These are phyloP conservation scores for Chalara sp. DNA, from an alignment of 2,329 filamentous ascomycete species.

Conservation along the genomic window DNA sequence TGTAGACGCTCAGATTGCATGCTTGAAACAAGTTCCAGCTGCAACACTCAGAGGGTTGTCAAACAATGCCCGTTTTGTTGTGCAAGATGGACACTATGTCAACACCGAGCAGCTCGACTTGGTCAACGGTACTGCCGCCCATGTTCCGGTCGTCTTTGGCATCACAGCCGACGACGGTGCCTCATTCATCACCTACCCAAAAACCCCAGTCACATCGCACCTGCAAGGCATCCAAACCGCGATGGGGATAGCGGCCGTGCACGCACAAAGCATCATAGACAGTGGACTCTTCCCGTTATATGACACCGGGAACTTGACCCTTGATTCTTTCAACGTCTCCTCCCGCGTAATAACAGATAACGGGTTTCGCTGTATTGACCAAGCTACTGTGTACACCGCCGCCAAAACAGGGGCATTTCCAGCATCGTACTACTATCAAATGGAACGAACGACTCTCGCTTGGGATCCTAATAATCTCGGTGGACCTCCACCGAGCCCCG, in stretches of 20 bases:
- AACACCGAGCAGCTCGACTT: slow-evolving; percentile 41
- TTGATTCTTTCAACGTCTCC: slow-evolving; percentile 48
- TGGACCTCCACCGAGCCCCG: slow-evolving; percentile 32
- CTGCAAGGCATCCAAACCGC: slow-evolving; percentile 36
- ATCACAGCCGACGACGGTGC: slow-evolving; percentile 42
- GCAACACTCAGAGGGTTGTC: slow-evolving; percentile 29
- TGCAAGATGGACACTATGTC: slow-evolving; percentile 46
- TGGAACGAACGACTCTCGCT: slow-evolving; percentile 39
- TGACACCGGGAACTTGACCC: slow-evolving; percentile 41
- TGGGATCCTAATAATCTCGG: slow-evolving; percentile 46
- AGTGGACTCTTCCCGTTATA: slow-evolving; percentile 42
- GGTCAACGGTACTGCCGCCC: slow-evolving; percentile 35
- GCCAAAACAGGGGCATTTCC: slow-evolving; percentile 33
- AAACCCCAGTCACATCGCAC: slow-evolving; percentile 33
- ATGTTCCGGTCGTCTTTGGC: slow-evolving; percentile 46
- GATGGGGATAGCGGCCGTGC: slow-evolving; percentile 38
- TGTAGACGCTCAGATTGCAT: slow-evolving; percentile 37
- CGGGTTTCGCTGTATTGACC: slow-evolving; percentile 47
- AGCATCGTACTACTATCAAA: slow-evolving; percentile 43
- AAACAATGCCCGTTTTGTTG: slow-evolving; percentile 42
- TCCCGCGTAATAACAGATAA: slow-evolving; percentile 45
- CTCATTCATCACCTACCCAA: slow-evolving; percentile 41
- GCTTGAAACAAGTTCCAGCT: slow-evolving; percentile 36
- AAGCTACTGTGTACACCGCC: slow-evolving; percentile 45
- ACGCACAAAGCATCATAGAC: slow-evolving; percentile 34